These are phyloP conservation scores for Pythium rishiriense DNA, from an alignment of 352 stramenopile genomes.

Conservation along the genomic window DNA sequence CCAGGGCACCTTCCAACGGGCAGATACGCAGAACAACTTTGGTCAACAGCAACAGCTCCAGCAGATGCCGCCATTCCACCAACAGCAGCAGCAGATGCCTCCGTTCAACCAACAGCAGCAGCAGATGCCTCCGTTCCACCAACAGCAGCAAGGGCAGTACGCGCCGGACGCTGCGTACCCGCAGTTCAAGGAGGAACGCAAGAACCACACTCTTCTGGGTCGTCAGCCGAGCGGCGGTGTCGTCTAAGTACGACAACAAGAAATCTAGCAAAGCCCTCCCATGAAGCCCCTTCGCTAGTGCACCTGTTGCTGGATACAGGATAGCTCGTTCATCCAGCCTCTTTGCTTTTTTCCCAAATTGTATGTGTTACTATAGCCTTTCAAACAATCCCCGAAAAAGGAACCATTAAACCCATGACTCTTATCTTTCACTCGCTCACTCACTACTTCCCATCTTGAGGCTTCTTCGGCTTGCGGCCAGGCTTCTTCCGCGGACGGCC, in stretches of 20 bases:
- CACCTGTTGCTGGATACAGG: neutral
- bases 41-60: constrained; percentile 5
- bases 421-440: neutral
- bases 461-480: constrained; percentile 43
- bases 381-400: constrained; percentile 7
- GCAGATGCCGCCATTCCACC: constrained; percentile 9
- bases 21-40: constrained; percentile 20
- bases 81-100: constrained; percentile 3
- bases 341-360: constrained; percentile 13
- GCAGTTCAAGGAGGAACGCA: constrained; percentile 59
- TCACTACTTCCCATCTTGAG: neutral
- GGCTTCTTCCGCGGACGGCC: constrained; percentile 57
- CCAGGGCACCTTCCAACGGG: constrained; percentile 15
- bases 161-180: constrained; percentile 60
- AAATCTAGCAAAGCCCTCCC: neutral
- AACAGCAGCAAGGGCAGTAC: constrained; percentile 15
- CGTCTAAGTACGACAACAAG: constrained; percentile 34
- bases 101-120: constrained; percentile 12
- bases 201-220: constrained; percentile 68
- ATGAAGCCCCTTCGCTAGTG: neutral
- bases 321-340: neutral
- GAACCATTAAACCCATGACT: constrained; percentile 5
- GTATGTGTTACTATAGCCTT: constrained; percentile 20
- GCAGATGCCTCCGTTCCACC: constrained; percentile 11
- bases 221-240: constrained; percentile 65